phyloP scores from a whole-genome alignment of 129 eudicot species.

The Centrapalus pauciflorus region DNA sequence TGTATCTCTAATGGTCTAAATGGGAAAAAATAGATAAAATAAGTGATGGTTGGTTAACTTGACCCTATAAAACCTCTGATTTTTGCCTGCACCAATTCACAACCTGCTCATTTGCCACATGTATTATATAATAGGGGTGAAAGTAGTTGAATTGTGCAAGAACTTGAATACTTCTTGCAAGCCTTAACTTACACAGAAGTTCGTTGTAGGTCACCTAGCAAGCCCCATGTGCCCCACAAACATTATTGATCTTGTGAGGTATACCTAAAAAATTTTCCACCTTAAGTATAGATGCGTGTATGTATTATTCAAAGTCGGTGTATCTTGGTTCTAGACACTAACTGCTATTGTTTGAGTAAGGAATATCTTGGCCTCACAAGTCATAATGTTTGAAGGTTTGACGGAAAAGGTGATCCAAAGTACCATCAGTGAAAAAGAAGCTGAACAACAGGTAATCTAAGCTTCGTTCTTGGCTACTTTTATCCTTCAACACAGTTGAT shows the following conservation, averaged over 20 bases:
- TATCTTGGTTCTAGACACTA: background rate
- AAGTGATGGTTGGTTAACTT: no score
- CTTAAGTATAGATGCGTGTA: background rate
- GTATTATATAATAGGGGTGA: background rate
- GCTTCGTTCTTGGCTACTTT: background rate
- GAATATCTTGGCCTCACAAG: background rate
- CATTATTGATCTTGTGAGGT: background rate
- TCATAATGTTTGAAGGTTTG: conserved; percentile 47
- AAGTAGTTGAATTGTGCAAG: background rate
- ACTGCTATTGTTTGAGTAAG: background rate
- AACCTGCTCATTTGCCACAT: no score
- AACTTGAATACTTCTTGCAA: background rate
- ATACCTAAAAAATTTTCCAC: background rate
- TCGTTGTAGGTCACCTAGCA: background rate
- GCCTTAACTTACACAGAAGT: background rate
- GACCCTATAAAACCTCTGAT: no score
- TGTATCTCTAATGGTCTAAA: no score
- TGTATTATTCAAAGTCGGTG: background rate
- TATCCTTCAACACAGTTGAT: background rate
- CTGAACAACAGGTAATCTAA: conserved; percentile 68
- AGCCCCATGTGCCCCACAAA: background rate
- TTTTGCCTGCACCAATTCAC: no score
- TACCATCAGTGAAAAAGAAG: conserved; percentile 73
- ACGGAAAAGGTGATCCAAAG: conserved; percentile 78
- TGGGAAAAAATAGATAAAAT: no score